Evolutionary conservation across 2,329 filamentous ascomycete species (phyloP).

Genomic region (Dryadomyces quercivorus): DNA sequence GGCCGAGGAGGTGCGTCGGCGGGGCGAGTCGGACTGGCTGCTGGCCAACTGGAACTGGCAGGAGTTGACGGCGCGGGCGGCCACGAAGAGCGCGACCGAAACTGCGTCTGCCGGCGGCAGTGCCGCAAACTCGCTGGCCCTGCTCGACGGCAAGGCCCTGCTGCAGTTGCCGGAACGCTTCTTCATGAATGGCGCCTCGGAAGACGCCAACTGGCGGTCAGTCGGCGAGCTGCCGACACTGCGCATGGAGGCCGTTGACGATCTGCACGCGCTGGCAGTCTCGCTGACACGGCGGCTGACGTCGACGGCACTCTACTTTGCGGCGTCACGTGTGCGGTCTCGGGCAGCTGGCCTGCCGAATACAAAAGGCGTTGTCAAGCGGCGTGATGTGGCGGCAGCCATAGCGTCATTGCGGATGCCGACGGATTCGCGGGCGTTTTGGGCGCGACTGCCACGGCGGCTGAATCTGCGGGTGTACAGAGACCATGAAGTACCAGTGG

Average conservation of each 20-base stretch:
- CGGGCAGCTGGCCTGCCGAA: conserved; percentile 20
- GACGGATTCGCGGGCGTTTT: conserved; percentile 26
- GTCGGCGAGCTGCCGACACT: conserved; percentile 53
- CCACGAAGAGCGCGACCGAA: background rate
- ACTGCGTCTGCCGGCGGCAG: background rate
- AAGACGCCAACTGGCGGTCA: conserved; percentile 55
- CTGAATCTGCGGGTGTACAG: conserved; percentile 35
- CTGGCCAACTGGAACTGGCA: conserved; percentile 30
- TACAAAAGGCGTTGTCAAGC: conserved; percentile 21
- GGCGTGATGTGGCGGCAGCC: conserved; percentile 37
- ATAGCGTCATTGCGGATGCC: conserved; percentile 32
- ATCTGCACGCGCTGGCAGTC: conserved; percentile 60
- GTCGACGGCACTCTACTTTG: conserved; percentile 54
- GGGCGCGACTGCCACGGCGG: conserved; percentile 35
- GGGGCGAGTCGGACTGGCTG: conserved; percentile 51
- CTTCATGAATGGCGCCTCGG: conserved; percentile 61
- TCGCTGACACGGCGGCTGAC: conserved; percentile 57
- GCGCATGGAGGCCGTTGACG: conserved; percentile 61
- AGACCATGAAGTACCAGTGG: conserved; percentile 14
- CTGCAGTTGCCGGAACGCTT: conserved; percentile 49
- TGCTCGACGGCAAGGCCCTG: conserved; percentile 51
- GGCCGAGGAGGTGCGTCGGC: conserved; percentile 42
- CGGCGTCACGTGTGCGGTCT: conserved; percentile 54
- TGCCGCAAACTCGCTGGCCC: conserved; percentile 28
- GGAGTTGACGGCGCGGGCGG: conserved; percentile 1